Evolutionary conservation across 2,329 filamentous ascomycete species (phyloP), one percentile per base, ranked within the genome.

Genomic region (Aspergillus latus): DNA sequence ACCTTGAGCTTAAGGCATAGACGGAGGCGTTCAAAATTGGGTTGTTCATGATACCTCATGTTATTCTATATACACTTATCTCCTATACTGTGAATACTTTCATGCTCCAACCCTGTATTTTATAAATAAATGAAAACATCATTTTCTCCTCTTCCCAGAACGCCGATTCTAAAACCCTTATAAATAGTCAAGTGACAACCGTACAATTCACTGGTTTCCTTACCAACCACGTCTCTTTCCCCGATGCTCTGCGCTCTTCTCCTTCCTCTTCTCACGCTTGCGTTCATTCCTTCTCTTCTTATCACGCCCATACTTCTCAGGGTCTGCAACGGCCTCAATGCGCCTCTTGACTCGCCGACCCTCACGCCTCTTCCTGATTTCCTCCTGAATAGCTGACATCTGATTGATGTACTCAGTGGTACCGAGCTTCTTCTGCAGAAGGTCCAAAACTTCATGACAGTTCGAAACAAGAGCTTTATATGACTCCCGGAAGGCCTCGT

Each of bases 231-330:
- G 83, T 72, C 92, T 84, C 74, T 81, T 80, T 49, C 85, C 84
- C 72, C 88, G 86, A 69, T 89, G 85, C 76, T 91, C 88, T 63
- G 80, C 76, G 0, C 88, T 88, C 73, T 84, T 90, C 73, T 88
- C 88, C 82, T 91, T 96, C 72, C 87, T 86, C 73, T 87, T 85
- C 65, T 88, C 88, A 77, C 87, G 92, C 80, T 94, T 94, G 78
- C 87, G 86, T 70, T 94, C 90, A 60, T 89, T 82, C 79, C 88
- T 92, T 78, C 88, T 89, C 71, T 84, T 86, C 85, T 97, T 97
- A 65, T 88, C 86, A 68, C 82, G 80, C 30, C 87, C 90, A 65
- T 86, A 86, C 69, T 82, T 88, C 76, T 94, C 93, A 1, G 94
- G 94, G 68, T 88, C 84, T 49, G 83, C 83, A 26, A 99, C 86